Evolutionary conservation across 1,284 basidiomycete genomes (phyloP), one percentile per base, ranked within the genome.

Genomic region (Sporisorium exsertum): DNA sequence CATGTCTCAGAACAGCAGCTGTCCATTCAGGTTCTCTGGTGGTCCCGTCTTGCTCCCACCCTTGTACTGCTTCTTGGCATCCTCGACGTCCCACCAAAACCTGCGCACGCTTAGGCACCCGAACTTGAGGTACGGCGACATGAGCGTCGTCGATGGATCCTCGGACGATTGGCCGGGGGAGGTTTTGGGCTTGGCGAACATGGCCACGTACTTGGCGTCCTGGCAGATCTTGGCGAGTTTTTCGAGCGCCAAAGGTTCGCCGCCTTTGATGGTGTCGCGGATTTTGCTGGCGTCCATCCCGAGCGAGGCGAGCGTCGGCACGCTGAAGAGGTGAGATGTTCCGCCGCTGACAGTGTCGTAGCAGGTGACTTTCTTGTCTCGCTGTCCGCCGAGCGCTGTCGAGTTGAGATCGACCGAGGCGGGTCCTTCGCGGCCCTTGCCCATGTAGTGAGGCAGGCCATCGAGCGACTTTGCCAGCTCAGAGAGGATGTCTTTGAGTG

Each of bases 141-240:
- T 79, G 9, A 87, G 74, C 2, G 88, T 88, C 2, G 79, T 81
- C 10, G 72, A 58, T 3, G 74, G 73, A 37, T 80, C 71, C 24
- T 64, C 62, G 6, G 77, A 61, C 9, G 72, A 75, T 18, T 72
- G 45, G 0, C 71, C 59, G 3, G 81, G 81, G 1, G 76, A 75
- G 0, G 88, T 88, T 62, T 87, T 84, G 9, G 88, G 87, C 80
- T 89, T 90, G 27, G 87, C 86, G 79, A 90, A 89, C 18, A 84
- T 86, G 7, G 87, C 87, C 15, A 88, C 86, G 61, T 86, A 83
- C 24, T 79, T 78, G 27, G 78, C 74, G 63, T 88, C 85, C 24
- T 84, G 80, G 66, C 87, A 85, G 78, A 88, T 88, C 18, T 75
- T 79, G 16, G 78, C 80, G 33, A 88, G 85, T 24, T 87, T 80